Conservation (phyloP, 1,139 yeast genomes). For the Taphrina populina region DNA sequence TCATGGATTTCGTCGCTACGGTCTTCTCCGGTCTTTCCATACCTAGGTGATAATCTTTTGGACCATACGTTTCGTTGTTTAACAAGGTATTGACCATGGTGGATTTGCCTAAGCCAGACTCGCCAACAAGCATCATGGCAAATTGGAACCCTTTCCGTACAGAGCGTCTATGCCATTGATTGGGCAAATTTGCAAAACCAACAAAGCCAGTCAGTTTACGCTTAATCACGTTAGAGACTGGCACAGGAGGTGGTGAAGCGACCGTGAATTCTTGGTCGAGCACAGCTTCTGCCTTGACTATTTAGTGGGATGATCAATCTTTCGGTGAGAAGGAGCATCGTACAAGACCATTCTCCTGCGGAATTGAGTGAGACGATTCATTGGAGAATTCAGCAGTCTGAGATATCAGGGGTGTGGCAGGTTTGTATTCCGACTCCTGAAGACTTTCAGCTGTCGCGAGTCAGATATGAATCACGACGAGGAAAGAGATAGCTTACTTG, state of each 20-base stretch:
- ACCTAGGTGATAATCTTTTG: slow-evolving; percentile 42
- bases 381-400: no score
- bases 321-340: no score
- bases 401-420: slow-evolving; percentile 9
- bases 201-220: slow-evolving; percentile 61
- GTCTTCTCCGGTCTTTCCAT: slow-evolving; percentile 42
- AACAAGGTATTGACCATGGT: slow-evolving; percentile 90
- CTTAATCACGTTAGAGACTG: slow-evolving; percentile 20
- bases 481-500: no score
- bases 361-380: no score
- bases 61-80: slow-evolving; percentile 50
- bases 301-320: no score
- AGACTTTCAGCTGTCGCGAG: slow-evolving; percentile 16
- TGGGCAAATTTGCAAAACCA: slow-evolving; percentile 96
- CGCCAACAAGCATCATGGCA: slow-evolving; percentile 84
- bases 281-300: background rate
- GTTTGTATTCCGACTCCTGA: slow-evolving; percentile 6
- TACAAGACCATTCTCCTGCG: no score
- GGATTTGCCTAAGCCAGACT: slow-evolving; percentile 89
- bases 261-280: slow-evolving; percentile 13
- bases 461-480: no score
- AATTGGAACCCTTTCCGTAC: slow-evolving; percentile 90
- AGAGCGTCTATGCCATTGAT: slow-evolving; percentile 97
- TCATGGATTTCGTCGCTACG: slow-evolving; percentile 66
- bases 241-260: slow-evolving; percentile 20